Evolutionary conservation across 1,284 basidiomycete species (phyloP).

Genomic region (Flammula alnicola): DNA sequence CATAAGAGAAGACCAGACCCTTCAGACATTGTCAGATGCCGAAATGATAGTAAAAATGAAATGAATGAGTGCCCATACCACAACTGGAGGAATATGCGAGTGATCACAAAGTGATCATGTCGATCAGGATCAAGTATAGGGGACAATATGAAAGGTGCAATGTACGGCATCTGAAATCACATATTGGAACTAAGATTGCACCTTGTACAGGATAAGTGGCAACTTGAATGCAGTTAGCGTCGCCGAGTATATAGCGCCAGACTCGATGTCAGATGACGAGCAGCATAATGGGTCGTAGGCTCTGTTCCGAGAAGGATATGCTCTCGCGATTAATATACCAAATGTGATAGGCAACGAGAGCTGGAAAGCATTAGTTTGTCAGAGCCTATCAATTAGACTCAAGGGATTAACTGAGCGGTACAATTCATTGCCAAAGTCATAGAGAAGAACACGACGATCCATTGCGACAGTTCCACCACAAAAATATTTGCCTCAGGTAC

Average conservation of each 20-base stretch:
- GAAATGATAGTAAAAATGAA: too few relatives aligned
- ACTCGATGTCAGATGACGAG: conserved; percentile 13
- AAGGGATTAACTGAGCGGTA: conserved; percentile 2
- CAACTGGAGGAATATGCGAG: too few relatives aligned
- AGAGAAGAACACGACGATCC: conserved; percentile 8
- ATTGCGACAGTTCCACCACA: conserved; percentile 4
- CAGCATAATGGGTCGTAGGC: conserved; percentile 7
- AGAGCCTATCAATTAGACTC: not conserved
- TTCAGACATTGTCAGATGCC: too few relatives aligned
- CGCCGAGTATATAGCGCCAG: conserved; percentile 10
- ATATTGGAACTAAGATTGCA: not conserved
- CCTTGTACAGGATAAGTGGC: conserved; percentile 4
- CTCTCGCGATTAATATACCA: not conserved
- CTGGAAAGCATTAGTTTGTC: not conserved
- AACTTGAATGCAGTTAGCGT: not conserved
- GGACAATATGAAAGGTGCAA: too few relatives aligned
- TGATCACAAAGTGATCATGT: too few relatives aligned
- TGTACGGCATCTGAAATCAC: conserved; percentile 5
- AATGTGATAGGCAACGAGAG: conserved; percentile 5
- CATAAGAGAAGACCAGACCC: too few relatives aligned
- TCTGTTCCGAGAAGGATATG: conserved; percentile 1
- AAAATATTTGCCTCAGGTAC: conserved; percentile 1
- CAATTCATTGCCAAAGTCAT: conserved; percentile 10
- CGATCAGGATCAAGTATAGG: too few relatives aligned
- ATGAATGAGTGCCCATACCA: too few relatives aligned